These are phyloP conservation scores for Agrocybe praecox DNA, from an alignment of 768 basidiomycete genomes.

Conservation along the genomic window DNA sequence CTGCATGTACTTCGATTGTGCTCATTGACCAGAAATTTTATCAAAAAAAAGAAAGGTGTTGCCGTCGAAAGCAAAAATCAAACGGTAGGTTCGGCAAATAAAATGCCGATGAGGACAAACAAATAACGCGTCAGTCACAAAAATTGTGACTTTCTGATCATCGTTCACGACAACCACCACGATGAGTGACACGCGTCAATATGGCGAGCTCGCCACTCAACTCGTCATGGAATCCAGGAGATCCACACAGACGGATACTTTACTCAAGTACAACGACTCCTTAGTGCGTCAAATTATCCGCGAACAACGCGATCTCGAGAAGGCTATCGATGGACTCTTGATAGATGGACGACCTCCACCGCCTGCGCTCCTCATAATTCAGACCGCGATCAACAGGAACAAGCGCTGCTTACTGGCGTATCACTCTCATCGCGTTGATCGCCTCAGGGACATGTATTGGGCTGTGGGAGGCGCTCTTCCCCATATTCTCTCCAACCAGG, in stretches of 20 bases:
- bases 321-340: constrained; percentile 43
- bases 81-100: too few species aligned
- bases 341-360: constrained; percentile 45
- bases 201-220: constrained; percentile 85
- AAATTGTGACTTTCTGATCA: constrained; percentile 9
- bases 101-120: constrained; percentile 1
- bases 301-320: constrained; percentile 90
- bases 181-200: constrained; percentile 65
- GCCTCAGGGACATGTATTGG: constrained; percentile 90
- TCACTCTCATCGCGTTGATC: constrained; percentile 83
- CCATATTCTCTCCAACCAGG: constrained; percentile 69
- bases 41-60: too few species aligned
- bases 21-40: too few species aligned
- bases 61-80: too few species aligned
- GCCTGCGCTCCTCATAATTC: constrained; percentile 77
- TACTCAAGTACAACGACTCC: constrained; percentile 91
- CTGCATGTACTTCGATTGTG: too few species aligned
- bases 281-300: constrained; percentile 86
- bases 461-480: constrained; percentile 83
- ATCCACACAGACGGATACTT: constrained; percentile 79
- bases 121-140: constrained; percentile 26
- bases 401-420: constrained; percentile 97
- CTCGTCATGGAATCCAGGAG: constrained; percentile 86
- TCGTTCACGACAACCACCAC: constrained; percentile 16
- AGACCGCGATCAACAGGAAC: constrained; percentile 89